phyloP scores from a whole-genome alignment of 2,329 filamentous ascomycete genomes.

The Cladophialophora yegresii region DNA sequence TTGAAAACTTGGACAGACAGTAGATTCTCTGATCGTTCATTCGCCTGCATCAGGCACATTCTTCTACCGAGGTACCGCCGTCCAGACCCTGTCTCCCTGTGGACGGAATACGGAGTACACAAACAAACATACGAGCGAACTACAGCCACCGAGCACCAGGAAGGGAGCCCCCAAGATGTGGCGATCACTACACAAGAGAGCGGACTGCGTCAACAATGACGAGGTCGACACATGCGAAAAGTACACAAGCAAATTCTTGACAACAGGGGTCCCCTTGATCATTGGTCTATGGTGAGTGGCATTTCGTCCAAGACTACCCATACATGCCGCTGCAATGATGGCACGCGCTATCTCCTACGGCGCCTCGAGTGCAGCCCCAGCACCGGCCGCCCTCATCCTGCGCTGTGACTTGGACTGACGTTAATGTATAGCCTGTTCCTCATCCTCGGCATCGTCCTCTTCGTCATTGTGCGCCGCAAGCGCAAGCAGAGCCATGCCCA shows the following conservation, averaged over 20 bases:
- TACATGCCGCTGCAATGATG: too few species aligned
- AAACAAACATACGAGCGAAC: neutral
- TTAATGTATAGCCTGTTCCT: conserved; percentile 10
- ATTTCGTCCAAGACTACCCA: too few species aligned
- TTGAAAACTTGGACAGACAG: neutral
- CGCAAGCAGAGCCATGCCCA: conserved; percentile 17
- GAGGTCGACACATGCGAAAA: conserved; percentile 21
- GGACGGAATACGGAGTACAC: neutral
- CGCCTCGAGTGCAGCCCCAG: neutral
- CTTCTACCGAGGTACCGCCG: neutral
- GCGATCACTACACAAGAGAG: conserved; percentile 20
- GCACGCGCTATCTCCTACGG: neutral
- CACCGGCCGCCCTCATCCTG: too few species aligned
- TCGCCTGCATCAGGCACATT: neutral
- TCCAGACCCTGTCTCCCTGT: neutral
- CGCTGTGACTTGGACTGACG: neutral
- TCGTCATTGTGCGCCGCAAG: conserved; percentile 20
- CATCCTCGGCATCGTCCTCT: conserved; percentile 14
- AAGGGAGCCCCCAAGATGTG: conserved; percentile 2
- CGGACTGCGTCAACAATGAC: conserved; percentile 21
- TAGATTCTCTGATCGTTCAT: neutral
- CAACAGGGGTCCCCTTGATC: conserved; percentile 25
- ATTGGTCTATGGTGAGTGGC: conserved; percentile 24
- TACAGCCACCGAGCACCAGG: neutral
- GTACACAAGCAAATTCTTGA: conserved; percentile 20